phyloP scores from a whole-genome alignment of 2,329 filamentous ascomycete genomes.

The Colletotrichum truncatum region DNA sequence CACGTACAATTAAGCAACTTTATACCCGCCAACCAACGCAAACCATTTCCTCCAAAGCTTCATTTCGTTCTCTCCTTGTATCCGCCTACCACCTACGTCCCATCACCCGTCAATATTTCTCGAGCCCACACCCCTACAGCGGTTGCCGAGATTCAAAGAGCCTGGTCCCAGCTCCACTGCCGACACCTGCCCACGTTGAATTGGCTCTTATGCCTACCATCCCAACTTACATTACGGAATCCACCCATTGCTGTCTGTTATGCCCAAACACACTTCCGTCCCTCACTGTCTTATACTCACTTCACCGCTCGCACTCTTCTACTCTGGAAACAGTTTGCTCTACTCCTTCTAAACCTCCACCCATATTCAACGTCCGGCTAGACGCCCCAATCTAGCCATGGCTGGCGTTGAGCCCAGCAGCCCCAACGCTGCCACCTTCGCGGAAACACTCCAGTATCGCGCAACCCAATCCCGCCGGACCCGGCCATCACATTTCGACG shows the following conservation, averaged over 20 bases:
- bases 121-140: slow-evolving; percentile 1
- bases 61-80: background rate
- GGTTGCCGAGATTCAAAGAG: slow-evolving; percentile 19
- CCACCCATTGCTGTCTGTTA: slow-evolving; percentile 21
- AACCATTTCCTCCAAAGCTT: background rate
- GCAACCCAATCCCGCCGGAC: slow-evolving; percentile 44
- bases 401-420: slow-evolving; percentile 28
- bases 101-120: slow-evolving; percentile 9
- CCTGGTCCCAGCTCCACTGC: slow-evolving; percentile 20
- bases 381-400: slow-evolving; percentile 18
- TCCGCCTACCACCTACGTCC: background rate
- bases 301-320: slow-evolving; percentile 11
- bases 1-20: background rate
- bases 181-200: slow-evolving; percentile 17
- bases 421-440: slow-evolving; percentile 19
- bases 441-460: slow-evolving; percentile 41
- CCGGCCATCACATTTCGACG: slow-evolving; percentile 48
- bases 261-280: slow-evolving; percentile 16
- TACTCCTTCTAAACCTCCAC: background rate
- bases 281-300: slow-evolving; percentile 26
- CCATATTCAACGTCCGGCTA: slow-evolving; percentile 5
- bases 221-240: slow-evolving; percentile 25
- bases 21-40: background rate
- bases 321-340: background rate
- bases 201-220: slow-evolving; percentile 27